These are phyloP conservation scores for Pythium inflatum DNA, from an alignment of 352 stramenopile genomes.

Conservation along the genomic window DNA sequence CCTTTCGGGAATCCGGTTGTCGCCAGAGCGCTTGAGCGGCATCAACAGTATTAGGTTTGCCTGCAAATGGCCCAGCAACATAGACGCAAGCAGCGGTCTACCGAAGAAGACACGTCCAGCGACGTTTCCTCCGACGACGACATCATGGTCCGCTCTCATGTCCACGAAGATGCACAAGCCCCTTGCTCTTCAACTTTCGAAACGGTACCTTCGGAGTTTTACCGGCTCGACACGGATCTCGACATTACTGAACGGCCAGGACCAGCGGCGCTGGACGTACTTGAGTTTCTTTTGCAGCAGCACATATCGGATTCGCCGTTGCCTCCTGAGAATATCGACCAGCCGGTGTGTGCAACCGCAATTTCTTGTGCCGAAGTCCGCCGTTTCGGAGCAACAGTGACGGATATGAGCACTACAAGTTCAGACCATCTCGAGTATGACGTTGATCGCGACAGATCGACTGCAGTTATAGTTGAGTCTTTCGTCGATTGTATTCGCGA, in stretches of 20 bases:
- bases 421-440: too few species aligned
- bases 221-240: not conserved
- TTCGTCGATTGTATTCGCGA: not conserved
- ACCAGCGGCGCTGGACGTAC: too few species aligned
- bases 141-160: too few species aligned
- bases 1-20: not conserved
- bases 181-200: not conserved
- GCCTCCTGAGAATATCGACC: too few species aligned
- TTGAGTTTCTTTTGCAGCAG: not conserved
- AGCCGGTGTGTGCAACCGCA: too few species aligned
- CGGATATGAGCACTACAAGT: not conserved
- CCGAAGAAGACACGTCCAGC: not conserved
- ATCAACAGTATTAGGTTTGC: conserved; percentile 28
- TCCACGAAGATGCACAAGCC: conserved; percentile 14
- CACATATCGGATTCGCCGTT: not conserved
- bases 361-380: too few species aligned
- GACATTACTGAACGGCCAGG: not conserved
- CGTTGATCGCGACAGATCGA: not conserved
- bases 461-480: not conserved
- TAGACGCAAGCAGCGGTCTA: not conserved
- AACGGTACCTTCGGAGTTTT: not conserved
- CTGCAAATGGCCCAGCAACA: not conserved
- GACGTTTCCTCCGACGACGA: too few species aligned
- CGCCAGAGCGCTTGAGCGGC: conserved; percentile 15
- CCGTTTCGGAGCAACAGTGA: too few species aligned